phyloP scores from a whole-genome alignment of 345 rosid species.

The Moricandia moricandioides region DNA sequence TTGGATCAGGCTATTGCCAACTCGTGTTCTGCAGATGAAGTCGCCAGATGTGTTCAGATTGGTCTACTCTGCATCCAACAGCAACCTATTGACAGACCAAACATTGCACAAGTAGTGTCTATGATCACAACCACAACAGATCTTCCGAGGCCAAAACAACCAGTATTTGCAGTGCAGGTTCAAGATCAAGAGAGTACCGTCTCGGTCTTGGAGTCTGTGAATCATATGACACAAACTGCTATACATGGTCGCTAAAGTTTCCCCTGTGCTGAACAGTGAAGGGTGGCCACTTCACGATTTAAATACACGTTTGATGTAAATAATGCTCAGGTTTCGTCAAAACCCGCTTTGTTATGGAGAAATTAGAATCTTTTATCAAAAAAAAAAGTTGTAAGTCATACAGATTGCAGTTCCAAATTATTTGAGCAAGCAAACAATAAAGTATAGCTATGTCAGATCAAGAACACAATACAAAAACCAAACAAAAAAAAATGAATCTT shows the following conservation, averaged over 20 bases:
- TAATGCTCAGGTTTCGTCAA: neutral
- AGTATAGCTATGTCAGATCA: neutral
- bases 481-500: conserved; percentile 21
- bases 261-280: neutral
- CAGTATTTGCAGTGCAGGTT: conserved; percentile 1
- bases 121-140: conserved; percentile 17
- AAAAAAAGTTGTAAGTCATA: neutral
- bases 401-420: neutral
- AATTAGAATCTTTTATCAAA: neutral
- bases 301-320: neutral
- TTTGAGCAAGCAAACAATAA: neutral
- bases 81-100: conserved; percentile 26
- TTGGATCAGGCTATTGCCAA: conserved; percentile 13
- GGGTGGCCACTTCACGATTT: neutral
- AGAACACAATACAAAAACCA: neutral
- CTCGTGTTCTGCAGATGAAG: neutral
- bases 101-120: conserved; percentile 17
- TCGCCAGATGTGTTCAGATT: conserved; percentile 24
- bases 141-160: conserved; percentile 20
- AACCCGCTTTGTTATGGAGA: neutral
- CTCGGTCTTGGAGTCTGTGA: conserved; percentile 15
- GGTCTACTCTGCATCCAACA: conserved; percentile 27
- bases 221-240: conserved; percentile 21
- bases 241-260: conserved; percentile 15
- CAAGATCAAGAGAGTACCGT: neutral